Percentiles rank a stretch among this genome's conserved stretches.
phyloP scores from a whole-genome alignment of 2,329 filamentous ascomycete species.

The Claviceps sp. region DNA sequence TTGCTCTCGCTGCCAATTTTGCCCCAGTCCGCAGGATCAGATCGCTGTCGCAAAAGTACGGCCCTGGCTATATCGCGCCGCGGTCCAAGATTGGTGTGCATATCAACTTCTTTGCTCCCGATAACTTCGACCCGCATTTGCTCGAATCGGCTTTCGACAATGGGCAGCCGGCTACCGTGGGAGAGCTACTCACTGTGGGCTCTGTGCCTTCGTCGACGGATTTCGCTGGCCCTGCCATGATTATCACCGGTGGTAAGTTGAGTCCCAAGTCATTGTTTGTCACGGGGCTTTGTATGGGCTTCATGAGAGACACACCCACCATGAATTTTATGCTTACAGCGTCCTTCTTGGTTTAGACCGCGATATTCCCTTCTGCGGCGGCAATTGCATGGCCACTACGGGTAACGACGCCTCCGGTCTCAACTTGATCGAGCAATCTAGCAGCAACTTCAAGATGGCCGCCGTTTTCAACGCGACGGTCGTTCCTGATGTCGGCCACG shows the following conservation, averaged over 20 bases:
- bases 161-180: conserved; percentile 43
- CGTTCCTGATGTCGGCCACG: conserved; percentile 37
- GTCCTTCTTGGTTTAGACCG: conserved; percentile 17
- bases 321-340: background rate
- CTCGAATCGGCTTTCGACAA: conserved; percentile 29
- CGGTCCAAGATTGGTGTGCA: conserved; percentile 34
- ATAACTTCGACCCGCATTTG: conserved; percentile 40
- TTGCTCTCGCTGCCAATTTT: conserved; percentile 33
- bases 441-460: conserved; percentile 28
- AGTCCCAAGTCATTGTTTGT: background rate
- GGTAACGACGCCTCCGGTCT: conserved; percentile 21
- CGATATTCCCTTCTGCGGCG: conserved; percentile 47
- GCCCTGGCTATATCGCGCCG: conserved; percentile 39
- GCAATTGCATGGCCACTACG: conserved; percentile 38
- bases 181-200: conserved; percentile 44
- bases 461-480: conserved; percentile 38
- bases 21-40: conserved; percentile 25
- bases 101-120: conserved; percentile 37
- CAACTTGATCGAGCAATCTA: conserved; percentile 28
- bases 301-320: too few species aligned
- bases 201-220: conserved; percentile 19
- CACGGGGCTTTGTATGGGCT: background rate
- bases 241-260: conserved; percentile 41
- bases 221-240: conserved; percentile 41
- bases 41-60: conserved; percentile 18